phyloP scores from a whole-genome alignment of 768 basidiomycete genomes.

The Lactifluus hygrophoroides region DNA sequence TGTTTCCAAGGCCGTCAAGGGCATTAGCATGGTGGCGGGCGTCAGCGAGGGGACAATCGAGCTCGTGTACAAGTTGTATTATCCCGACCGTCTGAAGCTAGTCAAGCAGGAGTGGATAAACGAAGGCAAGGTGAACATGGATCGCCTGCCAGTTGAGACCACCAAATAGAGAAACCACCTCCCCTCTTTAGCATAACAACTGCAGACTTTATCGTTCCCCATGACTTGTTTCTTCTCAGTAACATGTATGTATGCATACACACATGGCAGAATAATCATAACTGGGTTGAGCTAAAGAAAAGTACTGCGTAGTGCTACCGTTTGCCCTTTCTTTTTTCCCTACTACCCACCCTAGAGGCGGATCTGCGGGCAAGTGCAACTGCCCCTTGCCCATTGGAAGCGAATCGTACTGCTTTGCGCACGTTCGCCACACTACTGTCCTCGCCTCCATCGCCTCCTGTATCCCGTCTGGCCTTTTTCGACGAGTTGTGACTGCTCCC shows the following conservation, averaged over 20 bases:
- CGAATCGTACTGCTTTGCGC: slow-evolving; percentile 21
- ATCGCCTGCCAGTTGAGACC: slow-evolving; percentile 30
- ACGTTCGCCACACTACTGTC: slow-evolving; percentile 19
- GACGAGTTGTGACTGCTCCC: slow-evolving; percentile 25
- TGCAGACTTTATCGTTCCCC: not conserved
- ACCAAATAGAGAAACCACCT: slow-evolving; percentile 3
- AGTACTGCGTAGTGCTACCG: not conserved
- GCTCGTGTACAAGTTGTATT: slow-evolving; percentile 77
- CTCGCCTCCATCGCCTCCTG: not conserved
- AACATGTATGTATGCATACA: slow-evolving; percentile 1
- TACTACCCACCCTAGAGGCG: not conserved
- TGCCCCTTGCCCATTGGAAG: slow-evolving; percentile 14
- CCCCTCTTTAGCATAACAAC: not conserved
- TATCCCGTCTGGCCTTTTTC: slow-evolving; percentile 1
- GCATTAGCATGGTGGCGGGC: slow-evolving; percentile 85
- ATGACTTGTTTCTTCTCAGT: not conserved
- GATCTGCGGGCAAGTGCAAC: slow-evolving; percentile 15
- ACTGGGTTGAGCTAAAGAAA: not conserved
- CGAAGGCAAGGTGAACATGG: slow-evolving; percentile 56
- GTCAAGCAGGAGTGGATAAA: slow-evolving; percentile 84
- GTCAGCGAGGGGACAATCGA: slow-evolving; percentile 96
- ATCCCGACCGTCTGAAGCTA: slow-evolving; percentile 61
- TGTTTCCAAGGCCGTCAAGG: slow-evolving; percentile 63
- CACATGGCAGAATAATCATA: not conserved
- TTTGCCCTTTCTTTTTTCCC: not conserved